These are phyloP conservation scores for Xerophyta viscosa DNA, from an alignment of 106 monocot species.

Conservation along the genomic window DNA sequence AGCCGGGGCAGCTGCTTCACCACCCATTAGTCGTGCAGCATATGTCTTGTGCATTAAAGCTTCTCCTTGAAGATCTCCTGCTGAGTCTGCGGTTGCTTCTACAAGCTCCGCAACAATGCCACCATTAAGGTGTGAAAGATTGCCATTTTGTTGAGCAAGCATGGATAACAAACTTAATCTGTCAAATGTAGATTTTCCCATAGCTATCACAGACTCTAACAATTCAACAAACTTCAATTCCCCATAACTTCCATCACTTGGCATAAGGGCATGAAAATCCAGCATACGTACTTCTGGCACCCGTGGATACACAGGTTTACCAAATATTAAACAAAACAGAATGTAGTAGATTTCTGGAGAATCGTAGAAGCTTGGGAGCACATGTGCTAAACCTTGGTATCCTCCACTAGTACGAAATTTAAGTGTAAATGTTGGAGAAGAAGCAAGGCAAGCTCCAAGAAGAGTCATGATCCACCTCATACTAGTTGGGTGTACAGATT, in stretches of 20 bases:
- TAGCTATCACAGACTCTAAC: constrained; percentile 78
- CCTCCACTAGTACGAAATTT: constrained; percentile 84
- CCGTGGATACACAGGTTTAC: constrained; percentile 92
- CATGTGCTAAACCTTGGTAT: constrained; percentile 64
- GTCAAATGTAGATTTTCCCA: constrained; percentile 94
- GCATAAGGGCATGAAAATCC: constrained; percentile 91
- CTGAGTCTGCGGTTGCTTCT: constrained; percentile 50
- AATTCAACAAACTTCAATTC: constrained; percentile 91
- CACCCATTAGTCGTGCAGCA: constrained; percentile 96
- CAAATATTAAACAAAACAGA: constrained; percentile 88
- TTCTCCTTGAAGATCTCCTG: constrained; percentile 90
- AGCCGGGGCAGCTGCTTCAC: constrained; percentile 91
- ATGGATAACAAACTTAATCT: constrained; percentile 70
- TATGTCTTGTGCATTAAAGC: constrained; percentile 97
- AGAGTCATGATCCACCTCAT: constrained; percentile 99
- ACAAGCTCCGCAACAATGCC: constrained; percentile 71
- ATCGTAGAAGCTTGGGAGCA: constrained; percentile 93
- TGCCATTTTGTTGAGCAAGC: constrained; percentile 69
- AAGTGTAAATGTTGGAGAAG: constrained; percentile 82
- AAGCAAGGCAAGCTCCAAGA: constrained; percentile 87
- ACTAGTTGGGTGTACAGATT: constrained; percentile 95
- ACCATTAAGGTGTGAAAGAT: constrained; percentile 59
- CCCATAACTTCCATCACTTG: constrained; percentile 75
- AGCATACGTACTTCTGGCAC: constrained; percentile 96
- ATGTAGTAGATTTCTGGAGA: constrained; percentile 98